Percentiles rank a stretch among this genome's conserved stretches.
Evolutionary conservation across 345 rosid species (phyloP).

Genomic region (Hibiscus tridactylites): DNA sequence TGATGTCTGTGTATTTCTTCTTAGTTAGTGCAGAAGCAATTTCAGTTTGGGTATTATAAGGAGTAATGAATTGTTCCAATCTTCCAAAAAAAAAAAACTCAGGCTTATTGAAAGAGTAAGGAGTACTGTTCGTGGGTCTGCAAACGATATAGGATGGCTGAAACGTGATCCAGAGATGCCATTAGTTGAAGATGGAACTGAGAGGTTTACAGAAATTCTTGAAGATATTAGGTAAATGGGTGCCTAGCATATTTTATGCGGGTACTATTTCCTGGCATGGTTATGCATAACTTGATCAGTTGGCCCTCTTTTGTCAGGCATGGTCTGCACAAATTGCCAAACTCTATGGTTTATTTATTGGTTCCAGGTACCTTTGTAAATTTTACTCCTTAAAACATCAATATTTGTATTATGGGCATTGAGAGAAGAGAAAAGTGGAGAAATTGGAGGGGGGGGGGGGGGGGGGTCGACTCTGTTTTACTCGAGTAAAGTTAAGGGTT

Average conservation of each 20-base stretch:
- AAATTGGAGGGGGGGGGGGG: neutral
- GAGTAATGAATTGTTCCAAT: neutral
- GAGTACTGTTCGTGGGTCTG: constrained; percentile 92
- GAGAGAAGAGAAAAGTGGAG: neutral
- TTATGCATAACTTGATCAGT: constrained; percentile 18
- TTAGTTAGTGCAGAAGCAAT: neutral
- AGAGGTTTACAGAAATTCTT: constrained; percentile 57
- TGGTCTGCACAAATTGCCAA: constrained; percentile 83
- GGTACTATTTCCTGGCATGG: constrained; percentile 8
- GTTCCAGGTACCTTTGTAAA: constrained; percentile 60
- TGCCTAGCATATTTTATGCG: constrained; percentile 14
- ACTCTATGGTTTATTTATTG: constrained; percentile 72
- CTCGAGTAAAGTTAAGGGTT: neutral
- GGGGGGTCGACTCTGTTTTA: neutral
- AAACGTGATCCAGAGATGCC: constrained; percentile 65
- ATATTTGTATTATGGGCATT: neutral
- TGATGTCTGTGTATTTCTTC: neutral
- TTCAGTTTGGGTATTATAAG: neutral
- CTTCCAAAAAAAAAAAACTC: constrained; percentile 2
- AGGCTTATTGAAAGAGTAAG: constrained; percentile 87
- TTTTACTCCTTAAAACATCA: neutral
- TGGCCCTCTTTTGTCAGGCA: constrained; percentile 50
- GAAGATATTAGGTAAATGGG: constrained; percentile 62
- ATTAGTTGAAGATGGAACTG: constrained; percentile 88
- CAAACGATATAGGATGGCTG: constrained; percentile 96